These are phyloP conservation scores for Suillus brevipes DNA, from an alignment of 768 basidiomycete genomes.

Conservation along the genomic window DNA sequence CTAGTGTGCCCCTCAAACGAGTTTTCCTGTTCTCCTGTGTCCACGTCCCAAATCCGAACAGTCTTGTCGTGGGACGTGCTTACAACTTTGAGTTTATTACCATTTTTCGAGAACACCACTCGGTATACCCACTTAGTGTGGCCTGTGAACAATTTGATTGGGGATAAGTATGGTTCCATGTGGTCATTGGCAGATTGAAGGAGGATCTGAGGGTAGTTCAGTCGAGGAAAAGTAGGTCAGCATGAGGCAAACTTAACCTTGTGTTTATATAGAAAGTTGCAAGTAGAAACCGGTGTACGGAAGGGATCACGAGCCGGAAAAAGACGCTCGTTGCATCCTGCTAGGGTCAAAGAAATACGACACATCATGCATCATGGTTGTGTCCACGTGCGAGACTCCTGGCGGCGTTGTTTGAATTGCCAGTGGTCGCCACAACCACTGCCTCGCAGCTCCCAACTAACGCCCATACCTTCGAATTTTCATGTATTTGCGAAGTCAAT, in stretches of 20 bases:
- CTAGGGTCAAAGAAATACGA: neutral
- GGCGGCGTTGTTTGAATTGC: too few relatives aligned
- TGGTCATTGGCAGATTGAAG: neutral
- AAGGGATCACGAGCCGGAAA: neutral
- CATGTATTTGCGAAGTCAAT: too few relatives aligned
- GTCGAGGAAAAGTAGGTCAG: neutral
- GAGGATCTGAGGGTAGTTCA: neutral
- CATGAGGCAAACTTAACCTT: neutral
- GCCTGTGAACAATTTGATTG: neutral
- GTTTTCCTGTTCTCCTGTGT: neutral
- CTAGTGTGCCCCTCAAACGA: neutral
- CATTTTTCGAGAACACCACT: neutral
- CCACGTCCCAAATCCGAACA: neutral
- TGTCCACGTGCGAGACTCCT: neutral
- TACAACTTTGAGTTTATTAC: neutral
- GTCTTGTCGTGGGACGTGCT: neutral
- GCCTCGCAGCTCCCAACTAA: too few relatives aligned
- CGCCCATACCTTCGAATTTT: too few relatives aligned
- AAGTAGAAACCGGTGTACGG: too few relatives aligned
- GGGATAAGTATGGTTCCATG: neutral
- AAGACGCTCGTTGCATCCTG: neutral
- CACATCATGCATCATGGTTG: too few relatives aligned
- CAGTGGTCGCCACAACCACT: too few relatives aligned
- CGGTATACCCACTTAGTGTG: neutral
- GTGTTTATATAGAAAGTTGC: too few relatives aligned